phyloP scores from a whole-genome alignment of 441 rosid genomes.

The Biscutella laevigata region DNA sequence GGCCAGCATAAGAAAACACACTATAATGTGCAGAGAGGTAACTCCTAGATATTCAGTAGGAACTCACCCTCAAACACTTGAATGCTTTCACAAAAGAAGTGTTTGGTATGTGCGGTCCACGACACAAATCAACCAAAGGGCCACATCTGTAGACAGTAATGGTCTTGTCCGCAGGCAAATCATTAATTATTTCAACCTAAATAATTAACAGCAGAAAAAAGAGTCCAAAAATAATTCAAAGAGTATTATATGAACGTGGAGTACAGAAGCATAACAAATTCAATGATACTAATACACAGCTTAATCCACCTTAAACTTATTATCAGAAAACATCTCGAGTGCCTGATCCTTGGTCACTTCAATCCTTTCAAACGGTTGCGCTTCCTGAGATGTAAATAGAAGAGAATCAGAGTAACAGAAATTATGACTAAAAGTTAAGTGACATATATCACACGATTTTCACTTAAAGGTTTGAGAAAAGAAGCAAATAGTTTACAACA shows the following conservation, averaged over 20 bases:
- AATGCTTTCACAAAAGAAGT: constrained; percentile 93
- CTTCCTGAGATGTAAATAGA: constrained; percentile 43
- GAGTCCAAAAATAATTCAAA: constrained; percentile 4
- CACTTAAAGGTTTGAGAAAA: not conserved
- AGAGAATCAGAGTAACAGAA: not conserved
- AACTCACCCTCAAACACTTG: constrained; percentile 77
- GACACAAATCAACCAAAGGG: constrained; percentile 88
- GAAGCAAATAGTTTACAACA: not conserved
- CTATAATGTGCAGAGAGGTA: constrained; percentile 3
- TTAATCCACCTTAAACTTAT: constrained; percentile 69
- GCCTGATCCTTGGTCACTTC: constrained; percentile 90
- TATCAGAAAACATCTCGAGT: constrained; percentile 79
- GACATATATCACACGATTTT: not conserved
- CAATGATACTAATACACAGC: not conserved
- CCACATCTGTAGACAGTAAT: constrained; percentile 97
- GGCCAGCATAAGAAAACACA: constrained; percentile 11
- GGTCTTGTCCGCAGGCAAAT: constrained; percentile 76
- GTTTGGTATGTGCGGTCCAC: constrained; percentile 98
- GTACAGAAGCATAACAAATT: no score
- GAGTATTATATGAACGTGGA: no score
- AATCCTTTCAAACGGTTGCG: constrained; percentile 94
- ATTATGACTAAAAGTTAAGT: not conserved
- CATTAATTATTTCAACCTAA: constrained; percentile 86
- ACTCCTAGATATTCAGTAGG: not conserved
- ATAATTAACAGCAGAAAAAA: constrained; percentile 17